phyloP scores from a whole-genome alignment of 805 yeast genomes.

The Teunomyces aglyptinius region DNA sequence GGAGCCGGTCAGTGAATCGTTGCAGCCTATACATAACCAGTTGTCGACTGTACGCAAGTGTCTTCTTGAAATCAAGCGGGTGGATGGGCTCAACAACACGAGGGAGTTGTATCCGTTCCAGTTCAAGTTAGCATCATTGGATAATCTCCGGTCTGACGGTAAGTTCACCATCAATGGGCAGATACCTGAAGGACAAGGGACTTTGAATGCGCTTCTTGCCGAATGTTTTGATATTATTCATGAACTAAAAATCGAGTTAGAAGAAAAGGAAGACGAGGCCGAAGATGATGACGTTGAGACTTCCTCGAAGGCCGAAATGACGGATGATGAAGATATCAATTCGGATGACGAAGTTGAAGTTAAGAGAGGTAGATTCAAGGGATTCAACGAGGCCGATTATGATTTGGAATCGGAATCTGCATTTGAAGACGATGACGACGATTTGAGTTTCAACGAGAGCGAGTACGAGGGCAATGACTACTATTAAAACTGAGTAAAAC shows the following conservation, averaged over 20 bases:
- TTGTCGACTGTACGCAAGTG: conserved; percentile 88
- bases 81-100: conserved; percentile 85
- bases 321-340: conserved; percentile 20
- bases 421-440: conserved; percentile 23
- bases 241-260: conserved; percentile 83
- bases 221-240: conserved; percentile 94
- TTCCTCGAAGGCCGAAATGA: neutral
- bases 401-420: conserved; percentile 37
- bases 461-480: conserved; percentile 45
- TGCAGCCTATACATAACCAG: conserved; percentile 93
- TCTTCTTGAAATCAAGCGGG: conserved; percentile 80
- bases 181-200: conserved; percentile 97
- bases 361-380: conserved; percentile 40
- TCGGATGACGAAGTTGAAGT: conserved; percentile 46
- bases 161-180: conserved; percentile 84
- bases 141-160: conserved; percentile 84
- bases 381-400: conserved; percentile 47
- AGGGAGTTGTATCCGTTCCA: conserved; percentile 96
- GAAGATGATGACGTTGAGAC: conserved; percentile 7
- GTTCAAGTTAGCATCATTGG: conserved; percentile 87
- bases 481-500: conserved; percentile 18
- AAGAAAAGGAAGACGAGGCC: conserved; percentile 50
- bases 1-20: conserved; percentile 93
- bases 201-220: conserved; percentile 84
- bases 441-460: conserved; percentile 22